Evolutionary conservation across 202 grass and related monocot species (phyloP), one percentile per base, ranked within the genome.

Genomic region (Elaeis oleifera): DNA sequence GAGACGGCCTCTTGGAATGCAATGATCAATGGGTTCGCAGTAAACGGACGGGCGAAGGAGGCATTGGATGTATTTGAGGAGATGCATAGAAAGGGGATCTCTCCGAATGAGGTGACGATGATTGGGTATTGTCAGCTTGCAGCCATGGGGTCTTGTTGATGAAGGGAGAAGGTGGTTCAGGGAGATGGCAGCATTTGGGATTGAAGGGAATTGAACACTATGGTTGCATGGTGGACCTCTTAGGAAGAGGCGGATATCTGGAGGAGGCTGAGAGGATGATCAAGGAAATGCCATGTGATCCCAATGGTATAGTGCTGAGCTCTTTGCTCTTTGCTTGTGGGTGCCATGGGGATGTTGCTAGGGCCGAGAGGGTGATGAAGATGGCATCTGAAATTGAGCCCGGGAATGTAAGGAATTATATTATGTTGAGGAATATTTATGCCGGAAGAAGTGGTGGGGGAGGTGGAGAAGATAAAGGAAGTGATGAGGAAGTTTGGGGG

Each of bases 391-490:
- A 64, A 16, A 20, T 75, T 14, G 78, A 81, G 21, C 78, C 78
- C 21, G 26, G 59, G 18, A 81, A 81, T 13, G 50, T 54, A 15
- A 73, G 71, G 53, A 81, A 81, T 62, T 75, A 81, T 29, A 54
- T 81, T 13, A 70, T 81, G 56, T 70, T 81, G 78, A 75, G 71
- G 27, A 81, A 81, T 58, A 14, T 81, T 36, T 75, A 75, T 52
- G 65, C 71, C 51, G 53, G n/a, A 57, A 58, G 53, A 81, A 75
- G 26, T 64, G 67, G 65, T 81, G 78, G 78, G 23, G 49, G 59
- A 58, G 64, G 71, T 57, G 27, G 44, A 69, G 23, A 70, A 6
- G 60, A 64, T 74, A 19, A 74, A 70, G 54, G 58, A 64, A 53
- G 60, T 53, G 18, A 50, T 75, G 73, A 64, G 61, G 59, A 71